A percentile compares a stretch with the other conserved stretches of the same genome.
phyloP scores from a whole-genome alignment of 345 rosid genomes.

The Salix arbutifolia region DNA sequence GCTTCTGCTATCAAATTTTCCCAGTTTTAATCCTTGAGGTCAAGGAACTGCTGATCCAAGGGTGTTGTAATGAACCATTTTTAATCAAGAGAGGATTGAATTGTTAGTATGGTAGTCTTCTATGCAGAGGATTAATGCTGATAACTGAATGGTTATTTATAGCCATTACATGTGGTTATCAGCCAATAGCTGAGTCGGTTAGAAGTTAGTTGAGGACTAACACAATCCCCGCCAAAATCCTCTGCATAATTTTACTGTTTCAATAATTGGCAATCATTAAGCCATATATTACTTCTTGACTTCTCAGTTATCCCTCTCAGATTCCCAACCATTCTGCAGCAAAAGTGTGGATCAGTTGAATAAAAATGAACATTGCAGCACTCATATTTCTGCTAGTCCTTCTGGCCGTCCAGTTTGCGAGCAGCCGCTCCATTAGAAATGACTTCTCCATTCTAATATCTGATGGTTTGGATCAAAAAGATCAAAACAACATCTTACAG shows the following conservation, averaged over 20 bases:
- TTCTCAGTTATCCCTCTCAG: neutral
- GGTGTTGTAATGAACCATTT: neutral
- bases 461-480: slow-evolving; percentile 10
- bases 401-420: slow-evolving; percentile 7
- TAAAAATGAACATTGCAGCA: slow-evolving; percentile 11
- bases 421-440: slow-evolving; percentile 20
- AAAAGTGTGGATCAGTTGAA: neutral
- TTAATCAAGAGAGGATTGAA: neutral
- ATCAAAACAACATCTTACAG: neutral
- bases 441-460: neutral
- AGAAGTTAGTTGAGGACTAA: neutral
- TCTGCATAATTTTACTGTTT: neutral
- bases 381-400: slow-evolving; percentile 16
- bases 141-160: neutral
- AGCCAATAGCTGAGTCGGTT: neutral
- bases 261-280: neutral
- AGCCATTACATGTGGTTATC: neutral
- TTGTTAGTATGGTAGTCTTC: neutral
- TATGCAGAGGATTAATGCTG: neutral
- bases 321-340: neutral
- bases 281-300: neutral
- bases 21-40: neutral
- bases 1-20: neutral
- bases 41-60: neutral
- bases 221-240: neutral